Percentiles rank a stretch among this genome's conserved stretches.
Conservation (phyloP, 306 rosid species). For the Acacia acuminata region DNA sequence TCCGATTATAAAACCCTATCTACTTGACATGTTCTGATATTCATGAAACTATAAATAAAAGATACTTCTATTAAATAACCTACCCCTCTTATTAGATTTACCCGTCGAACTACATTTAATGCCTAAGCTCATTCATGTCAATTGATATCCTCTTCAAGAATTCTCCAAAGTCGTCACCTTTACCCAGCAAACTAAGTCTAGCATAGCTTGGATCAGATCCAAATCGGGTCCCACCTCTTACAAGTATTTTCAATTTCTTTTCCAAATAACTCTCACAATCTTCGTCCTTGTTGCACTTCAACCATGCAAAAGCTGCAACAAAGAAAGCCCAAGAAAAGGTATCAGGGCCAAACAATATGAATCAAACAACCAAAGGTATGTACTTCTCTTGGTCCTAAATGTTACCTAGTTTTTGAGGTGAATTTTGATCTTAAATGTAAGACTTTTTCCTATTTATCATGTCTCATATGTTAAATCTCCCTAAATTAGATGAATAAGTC, state of each 20-base stretch:
- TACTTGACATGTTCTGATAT: too few species aligned
- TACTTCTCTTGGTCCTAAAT: too few species aligned
- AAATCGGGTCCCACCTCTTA: slow-evolving; percentile 62
- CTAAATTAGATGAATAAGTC: too few species aligned
- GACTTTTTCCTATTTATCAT: too few species aligned
- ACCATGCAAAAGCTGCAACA: slow-evolving; percentile 68
- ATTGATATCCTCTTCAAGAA: slow-evolving; percentile 49
- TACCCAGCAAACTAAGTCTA: slow-evolving; percentile 60
- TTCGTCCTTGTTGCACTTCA: slow-evolving; percentile 53
- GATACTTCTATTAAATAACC: too few species aligned
- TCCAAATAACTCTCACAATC: slow-evolving; percentile 46
- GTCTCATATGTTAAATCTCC: too few species aligned
- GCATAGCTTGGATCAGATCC: slow-evolving; percentile 51
- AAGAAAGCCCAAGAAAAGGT: neutral
- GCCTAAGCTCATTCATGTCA: slow-evolving; percentile 18
- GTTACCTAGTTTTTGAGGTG: too few species aligned
- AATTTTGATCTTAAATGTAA: too few species aligned
- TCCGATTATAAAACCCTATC: too few species aligned
- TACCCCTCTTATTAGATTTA: too few species aligned
- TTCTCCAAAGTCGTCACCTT: slow-evolving; percentile 47
- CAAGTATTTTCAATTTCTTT: slow-evolving; percentile 40
- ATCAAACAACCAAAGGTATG: neutral
- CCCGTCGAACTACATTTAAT: neutral
- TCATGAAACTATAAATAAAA: too few species aligned
- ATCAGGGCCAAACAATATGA: neutral